Conservation (phyloP, 768 basidiomycete species). For the Panaeolus cyanescens region DNA sequence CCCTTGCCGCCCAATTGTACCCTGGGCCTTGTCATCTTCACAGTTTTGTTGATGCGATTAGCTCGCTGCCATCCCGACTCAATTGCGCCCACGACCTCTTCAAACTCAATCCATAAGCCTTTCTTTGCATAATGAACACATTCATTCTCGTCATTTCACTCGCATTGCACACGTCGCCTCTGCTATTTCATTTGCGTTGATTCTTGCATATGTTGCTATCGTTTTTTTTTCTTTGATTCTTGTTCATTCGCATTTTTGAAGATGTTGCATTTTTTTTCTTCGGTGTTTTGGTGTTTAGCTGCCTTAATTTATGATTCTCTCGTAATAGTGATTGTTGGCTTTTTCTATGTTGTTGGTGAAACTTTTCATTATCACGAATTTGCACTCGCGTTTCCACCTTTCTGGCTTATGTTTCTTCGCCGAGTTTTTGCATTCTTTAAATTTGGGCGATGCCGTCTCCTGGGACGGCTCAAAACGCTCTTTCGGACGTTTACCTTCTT, state of each 20-base stretch:
- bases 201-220: not conserved
- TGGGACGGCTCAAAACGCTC: too few relatives aligned
- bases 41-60: not conserved
- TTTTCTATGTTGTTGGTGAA: not conserved
- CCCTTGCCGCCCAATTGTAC: not conserved
- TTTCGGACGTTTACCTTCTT: too few relatives aligned
- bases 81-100: not conserved
- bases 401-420: too few relatives aligned
- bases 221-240: not conserved
- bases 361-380: too few relatives aligned
- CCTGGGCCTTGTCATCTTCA: not conserved
- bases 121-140: not conserved
- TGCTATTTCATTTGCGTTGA: not conserved
- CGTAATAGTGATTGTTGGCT: not conserved
- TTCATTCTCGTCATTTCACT: not conserved
- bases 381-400: too few relatives aligned
- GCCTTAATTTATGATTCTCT: not conserved
- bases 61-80: not conserved
- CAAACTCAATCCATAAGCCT: not conserved
- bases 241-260: not conserved
- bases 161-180: not conserved
- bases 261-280: not conserved
- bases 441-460: too few relatives aligned
- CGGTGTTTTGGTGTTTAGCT: not conserved
- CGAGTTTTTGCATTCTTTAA: too few relatives aligned